These are phyloP conservation scores for Phytophthora niederhauseri DNA, from an alignment of 352 stramenopile genomes.

Conservation along the genomic window DNA sequence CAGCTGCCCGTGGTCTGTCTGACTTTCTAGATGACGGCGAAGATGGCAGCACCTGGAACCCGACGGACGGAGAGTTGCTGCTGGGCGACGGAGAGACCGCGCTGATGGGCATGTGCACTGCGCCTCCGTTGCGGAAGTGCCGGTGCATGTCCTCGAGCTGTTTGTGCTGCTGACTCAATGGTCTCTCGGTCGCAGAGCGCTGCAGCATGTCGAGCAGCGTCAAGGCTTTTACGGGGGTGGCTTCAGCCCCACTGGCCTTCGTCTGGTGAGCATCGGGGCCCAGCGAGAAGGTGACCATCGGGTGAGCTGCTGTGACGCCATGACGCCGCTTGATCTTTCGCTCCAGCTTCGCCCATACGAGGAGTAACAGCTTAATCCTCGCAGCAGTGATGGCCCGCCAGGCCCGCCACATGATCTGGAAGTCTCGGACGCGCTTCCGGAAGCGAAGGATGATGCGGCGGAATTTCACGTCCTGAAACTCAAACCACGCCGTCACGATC, in stretches of 20 bases:
- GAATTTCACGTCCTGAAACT: conserved; percentile 88
- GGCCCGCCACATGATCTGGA: conserved; percentile 75
- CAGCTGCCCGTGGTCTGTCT: neutral
- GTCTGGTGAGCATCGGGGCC: neutral
- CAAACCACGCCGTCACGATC: conserved; percentile 77
- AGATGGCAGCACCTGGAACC: conserved; percentile 6
- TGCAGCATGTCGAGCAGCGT: conserved; percentile 37
- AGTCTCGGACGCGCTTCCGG: conserved; percentile 72
- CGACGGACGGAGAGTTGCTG: conserved; percentile 6
- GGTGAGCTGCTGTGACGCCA: conserved; percentile 27
- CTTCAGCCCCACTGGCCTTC: conserved; percentile 12
- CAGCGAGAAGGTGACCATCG: conserved; percentile 11
- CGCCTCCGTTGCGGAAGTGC: conserved; percentile 65
- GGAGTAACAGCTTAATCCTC: conserved; percentile 70
- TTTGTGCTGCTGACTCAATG: conserved; percentile 39
- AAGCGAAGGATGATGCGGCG: conserved; percentile 80
- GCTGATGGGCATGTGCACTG: conserved; percentile 46
- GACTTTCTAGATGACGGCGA: conserved; percentile 7
- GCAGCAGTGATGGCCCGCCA: conserved; percentile 78
- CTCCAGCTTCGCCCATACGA: conserved; percentile 73
- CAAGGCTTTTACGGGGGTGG: conserved; percentile 10
- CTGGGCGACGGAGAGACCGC: conserved; percentile 15
- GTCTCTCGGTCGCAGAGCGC: conserved; percentile 12
- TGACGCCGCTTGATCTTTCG: conserved; percentile 55
- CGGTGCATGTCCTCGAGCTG: conserved; percentile 56